Evolutionary conservation across 2,329 filamentous ascomycete species (phyloP).

Genomic region (Penicillium digitatum): DNA sequence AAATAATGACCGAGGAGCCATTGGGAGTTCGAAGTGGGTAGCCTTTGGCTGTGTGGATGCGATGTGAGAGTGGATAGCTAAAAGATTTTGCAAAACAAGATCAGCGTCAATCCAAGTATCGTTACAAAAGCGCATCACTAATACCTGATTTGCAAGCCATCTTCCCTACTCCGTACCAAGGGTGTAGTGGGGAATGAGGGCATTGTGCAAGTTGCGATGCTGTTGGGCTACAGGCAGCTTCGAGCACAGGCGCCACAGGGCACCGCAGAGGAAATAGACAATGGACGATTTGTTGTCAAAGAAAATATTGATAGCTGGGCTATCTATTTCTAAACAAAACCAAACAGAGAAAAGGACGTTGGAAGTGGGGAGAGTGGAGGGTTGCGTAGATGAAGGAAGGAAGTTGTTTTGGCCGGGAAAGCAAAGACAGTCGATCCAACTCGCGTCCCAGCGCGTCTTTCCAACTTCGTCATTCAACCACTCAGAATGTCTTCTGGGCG

Average conservation of each 20-base stretch:
- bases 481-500: slow-evolving; percentile 11
- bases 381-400: slow-evolving; percentile 18
- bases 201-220: slow-evolving; percentile 27
- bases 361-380: slow-evolving; percentile 11
- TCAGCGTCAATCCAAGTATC: slow-evolving; percentile 3
- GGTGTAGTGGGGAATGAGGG: slow-evolving; percentile 36
- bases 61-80: slow-evolving; percentile 60
- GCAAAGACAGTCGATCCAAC: slow-evolving; percentile 18
- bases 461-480: slow-evolving; percentile 15
- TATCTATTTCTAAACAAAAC: not conserved
- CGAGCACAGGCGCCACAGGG: slow-evolving; percentile 16
- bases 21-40: slow-evolving; percentile 59
- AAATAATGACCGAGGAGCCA: slow-evolving; percentile 59
- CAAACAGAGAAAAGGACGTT: not conserved
- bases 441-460: slow-evolving; percentile 32
- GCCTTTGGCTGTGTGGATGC: slow-evolving; percentile 53
- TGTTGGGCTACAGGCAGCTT: slow-evolving; percentile 9
- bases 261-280: slow-evolving; percentile 10
- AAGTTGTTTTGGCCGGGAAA: slow-evolving; percentile 27
- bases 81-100: slow-evolving; percentile 5
- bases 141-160: slow-evolving; percentile 45
- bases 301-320: not conserved
- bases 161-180: slow-evolving; percentile 37
- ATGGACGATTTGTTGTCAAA: not conserved
- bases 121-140: not conserved